Evolutionary conservation across 1,284 basidiomycete species (phyloP), one percentile per base, ranked within the genome.

Genomic region (Phaffia rhodozyma): DNA sequence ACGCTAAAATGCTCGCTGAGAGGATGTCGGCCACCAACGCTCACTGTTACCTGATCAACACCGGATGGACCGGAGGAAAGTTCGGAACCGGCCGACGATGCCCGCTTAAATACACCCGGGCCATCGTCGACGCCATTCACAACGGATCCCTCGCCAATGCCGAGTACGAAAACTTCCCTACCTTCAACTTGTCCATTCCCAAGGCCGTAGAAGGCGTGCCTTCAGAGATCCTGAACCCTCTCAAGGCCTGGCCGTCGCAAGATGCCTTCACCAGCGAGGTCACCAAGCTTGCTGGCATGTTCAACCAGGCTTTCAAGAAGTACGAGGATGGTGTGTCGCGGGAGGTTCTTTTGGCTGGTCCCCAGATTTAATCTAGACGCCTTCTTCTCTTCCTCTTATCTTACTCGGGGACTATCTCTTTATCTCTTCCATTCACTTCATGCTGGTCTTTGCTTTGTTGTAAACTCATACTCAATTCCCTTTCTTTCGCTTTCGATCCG

Each of bases 11-110:
- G 96, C 83, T 99, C 70, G 91, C 94, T 11, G 86, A 91, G 74
- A 86, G 89, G 73, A 98, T 98, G 94, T 78, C 86, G 66, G 83
- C 86, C 78, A 82, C 89, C 80, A 84, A 91, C 68, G 92, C 92
- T 73, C 79, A 94, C 78, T 97, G 93, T 81, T 98, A 91, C 91
- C 83, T 98, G 73, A 90, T 98, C 84, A 97, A 98, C 86, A 97
- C 94, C 25, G 94, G 94, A 72, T 98, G 94, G 94, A 88, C 89
- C 64, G 87, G 89, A 67, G 94, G 94, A 76, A 92, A 91, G 78
- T 98, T 86, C 75, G 94, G 94, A 65, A 77, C 76, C 43, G 90
- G 90, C 70, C 89, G 88, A 78, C 89, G 92, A 69, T 97, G 92
- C 83, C 87, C 92, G 34, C 85, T 97, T 79, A 90, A 89, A 76